Conservation (phyloP, 805 yeast genomes). For the Priceomyces haplophilus region DNA sequence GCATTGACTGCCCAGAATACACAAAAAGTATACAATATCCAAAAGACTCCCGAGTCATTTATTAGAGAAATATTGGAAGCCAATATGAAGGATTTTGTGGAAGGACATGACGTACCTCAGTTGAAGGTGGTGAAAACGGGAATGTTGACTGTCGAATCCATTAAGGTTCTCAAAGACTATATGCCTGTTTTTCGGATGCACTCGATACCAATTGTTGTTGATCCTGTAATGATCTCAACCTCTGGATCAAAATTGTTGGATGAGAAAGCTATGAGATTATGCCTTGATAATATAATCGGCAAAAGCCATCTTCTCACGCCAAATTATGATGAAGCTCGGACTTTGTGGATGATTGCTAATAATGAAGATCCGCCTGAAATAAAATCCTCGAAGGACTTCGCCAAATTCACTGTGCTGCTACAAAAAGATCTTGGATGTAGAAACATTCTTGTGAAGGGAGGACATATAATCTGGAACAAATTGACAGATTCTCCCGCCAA, state of each 20-base stretch:
- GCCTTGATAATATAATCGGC: conserved; percentile 46
- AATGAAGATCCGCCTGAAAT: conserved; percentile 18
- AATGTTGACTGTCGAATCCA: conserved; percentile 59
- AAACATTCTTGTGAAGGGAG: conserved; percentile 74
- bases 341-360: conserved; percentile 32
- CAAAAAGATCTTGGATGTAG: conserved; percentile 36
- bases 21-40: conserved; percentile 40
- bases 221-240: conserved; percentile 83
- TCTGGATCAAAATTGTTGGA: conserved; percentile 64
- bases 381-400: conserved; percentile 33
- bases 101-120: conserved; percentile 27
- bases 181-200: conserved; percentile 27
- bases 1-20: conserved; percentile 83
- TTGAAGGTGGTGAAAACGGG: conserved; percentile 76
- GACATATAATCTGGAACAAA: conserved; percentile 55
- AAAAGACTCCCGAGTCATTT: conserved; percentile 41
- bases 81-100: conserved; percentile 55
- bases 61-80: conserved; percentile 49
- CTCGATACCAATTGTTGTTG: conserved; percentile 52
- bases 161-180: conserved; percentile 41
- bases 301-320: conserved; percentile 69
- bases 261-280: conserved; percentile 40
- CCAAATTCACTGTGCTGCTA: conserved; percentile 20
- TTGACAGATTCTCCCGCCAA: conserved; percentile 11
- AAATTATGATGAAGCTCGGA: conserved; percentile 63